Conservation (phyloP, 768 basidiomycete species). For the Butyriboletus loyo region DNA sequence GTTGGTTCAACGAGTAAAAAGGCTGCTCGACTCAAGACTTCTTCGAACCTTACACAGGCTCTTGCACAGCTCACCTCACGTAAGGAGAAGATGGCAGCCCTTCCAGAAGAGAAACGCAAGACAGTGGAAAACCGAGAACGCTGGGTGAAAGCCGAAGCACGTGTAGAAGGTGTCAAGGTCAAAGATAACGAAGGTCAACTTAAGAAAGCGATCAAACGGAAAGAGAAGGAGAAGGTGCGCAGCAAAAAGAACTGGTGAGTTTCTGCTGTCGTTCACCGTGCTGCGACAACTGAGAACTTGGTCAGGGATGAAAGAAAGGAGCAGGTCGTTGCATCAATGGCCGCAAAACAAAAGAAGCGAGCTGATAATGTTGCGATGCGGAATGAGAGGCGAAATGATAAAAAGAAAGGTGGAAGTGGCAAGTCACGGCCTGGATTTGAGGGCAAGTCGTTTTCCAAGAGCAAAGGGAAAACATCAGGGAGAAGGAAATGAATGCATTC, state of each 20-base stretch:
- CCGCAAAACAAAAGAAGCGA: conserved; percentile 87
- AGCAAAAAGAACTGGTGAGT: conserved; percentile 82
- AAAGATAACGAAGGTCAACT: conserved; percentile 79
- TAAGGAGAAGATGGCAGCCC: conserved; percentile 68
- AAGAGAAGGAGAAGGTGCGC: conserved; percentile 86
- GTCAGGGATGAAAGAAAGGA: conserved; percentile 88
- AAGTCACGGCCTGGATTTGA: conserved; percentile 84
- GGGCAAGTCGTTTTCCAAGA: conserved; percentile 73
- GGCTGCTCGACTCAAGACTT: conserved; percentile 55
- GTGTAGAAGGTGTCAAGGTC: conserved; percentile 89
- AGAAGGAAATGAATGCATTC: conserved; percentile 19
- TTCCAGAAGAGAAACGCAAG: conserved; percentile 85
- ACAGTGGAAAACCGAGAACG: conserved; percentile 76
- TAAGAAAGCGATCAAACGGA: conserved; percentile 91
- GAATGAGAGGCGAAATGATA: conserved; percentile 69
- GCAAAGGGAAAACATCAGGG: conserved; percentile 32
- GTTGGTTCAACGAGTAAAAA: conserved; percentile 52
- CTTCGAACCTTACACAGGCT: conserved; percentile 82
- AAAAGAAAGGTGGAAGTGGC: conserved; percentile 50
- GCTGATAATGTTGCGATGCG: conserved; percentile 87
- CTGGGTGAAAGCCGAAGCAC: conserved; percentile 87
- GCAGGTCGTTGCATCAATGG: conserved; percentile 67
- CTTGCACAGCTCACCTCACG: conserved; percentile 74
- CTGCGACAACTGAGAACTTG: neutral
- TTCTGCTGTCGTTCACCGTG: neutral